A percentile compares a stretch with the other conserved stretches of the same genome.
Evolutionary conservation across 73 alveolate genomes (phyloP).

Genomic region (Chromera velia): DNA sequence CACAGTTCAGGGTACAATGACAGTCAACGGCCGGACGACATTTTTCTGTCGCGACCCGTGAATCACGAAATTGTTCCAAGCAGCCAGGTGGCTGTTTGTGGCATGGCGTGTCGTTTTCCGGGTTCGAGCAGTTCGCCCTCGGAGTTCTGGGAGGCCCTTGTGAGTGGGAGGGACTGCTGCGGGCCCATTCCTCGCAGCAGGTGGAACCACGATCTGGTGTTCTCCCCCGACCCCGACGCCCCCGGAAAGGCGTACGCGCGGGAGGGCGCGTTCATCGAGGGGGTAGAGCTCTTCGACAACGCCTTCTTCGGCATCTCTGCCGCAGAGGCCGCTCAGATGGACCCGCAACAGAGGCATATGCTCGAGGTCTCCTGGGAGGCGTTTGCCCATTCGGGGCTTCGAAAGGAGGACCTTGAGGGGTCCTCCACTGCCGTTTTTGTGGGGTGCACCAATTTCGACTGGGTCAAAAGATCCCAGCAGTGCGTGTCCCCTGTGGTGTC

Average conservation of each 20-base stretch:
- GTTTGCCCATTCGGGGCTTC: neutral
- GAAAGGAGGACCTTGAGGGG: neutral
- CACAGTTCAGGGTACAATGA: too few relatives aligned
- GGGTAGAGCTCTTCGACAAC: neutral
- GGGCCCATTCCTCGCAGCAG: neutral
- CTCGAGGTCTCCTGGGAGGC: neutral
- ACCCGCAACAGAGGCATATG: conserved; percentile 11
- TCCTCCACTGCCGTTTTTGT: neutral
- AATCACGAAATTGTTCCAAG: too few relatives aligned
- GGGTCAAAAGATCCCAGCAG: too few relatives aligned
- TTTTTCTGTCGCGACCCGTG: too few relatives aligned
- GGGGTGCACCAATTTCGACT: neutral
- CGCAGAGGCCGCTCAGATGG: conserved; percentile 8
- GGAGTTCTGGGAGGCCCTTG: neutral
- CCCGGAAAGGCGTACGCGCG: neutral
- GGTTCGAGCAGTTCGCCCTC: neutral
- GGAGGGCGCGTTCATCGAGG: neutral
- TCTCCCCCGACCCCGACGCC: neutral
- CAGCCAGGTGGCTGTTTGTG: too few relatives aligned
- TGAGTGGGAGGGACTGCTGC: neutral
- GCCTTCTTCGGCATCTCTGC: conserved; percentile 25
- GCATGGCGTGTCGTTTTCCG: neutral
- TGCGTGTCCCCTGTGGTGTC: neutral
- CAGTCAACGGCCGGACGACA: too few relatives aligned
- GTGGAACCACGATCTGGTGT: neutral